phyloP scores from a whole-genome alignment of 495 filamentous ascomycete genomes.

The Elaphomyces granulatus region DNA sequence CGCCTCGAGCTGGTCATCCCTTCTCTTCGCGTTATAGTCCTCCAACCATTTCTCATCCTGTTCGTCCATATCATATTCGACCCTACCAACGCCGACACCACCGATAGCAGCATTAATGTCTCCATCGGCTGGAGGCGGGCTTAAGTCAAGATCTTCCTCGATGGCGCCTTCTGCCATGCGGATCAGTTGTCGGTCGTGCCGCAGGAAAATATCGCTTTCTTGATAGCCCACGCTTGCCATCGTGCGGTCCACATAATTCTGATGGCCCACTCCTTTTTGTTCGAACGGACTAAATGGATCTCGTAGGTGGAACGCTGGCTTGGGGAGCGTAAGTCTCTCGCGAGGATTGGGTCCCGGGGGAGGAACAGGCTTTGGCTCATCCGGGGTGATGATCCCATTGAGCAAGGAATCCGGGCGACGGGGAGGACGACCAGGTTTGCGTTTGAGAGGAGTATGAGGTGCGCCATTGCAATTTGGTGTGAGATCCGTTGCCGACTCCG shows the following conservation, averaged over 20 bases:
- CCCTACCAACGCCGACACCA: conserved; percentile 46
- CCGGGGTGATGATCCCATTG: conserved; percentile 42
- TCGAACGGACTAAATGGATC: conserved; percentile 50
- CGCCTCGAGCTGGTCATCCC: conserved; percentile 52
- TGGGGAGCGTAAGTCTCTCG: conserved; percentile 50
- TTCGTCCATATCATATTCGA: conserved; percentile 99
- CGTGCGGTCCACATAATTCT: conserved; percentile 70
- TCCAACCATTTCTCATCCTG: conserved; percentile 96
- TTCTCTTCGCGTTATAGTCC: conserved; percentile 61
- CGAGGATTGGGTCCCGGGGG: conserved; percentile 52
- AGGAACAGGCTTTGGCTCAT: conserved; percentile 42
- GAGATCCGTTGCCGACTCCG: conserved; percentile 2
- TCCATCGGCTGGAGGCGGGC: conserved; percentile 43
- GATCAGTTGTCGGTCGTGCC: conserved; percentile 62
- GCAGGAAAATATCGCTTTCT: conserved; percentile 73
- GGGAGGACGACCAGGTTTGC: conserved; percentile 47
- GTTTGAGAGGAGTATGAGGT: conserved; percentile 33
- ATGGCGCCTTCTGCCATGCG: conserved; percentile 61
- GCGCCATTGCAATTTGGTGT: conserved; percentile 6
- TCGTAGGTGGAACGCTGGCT: conserved; percentile 41
- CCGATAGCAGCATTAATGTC: conserved; percentile 38
- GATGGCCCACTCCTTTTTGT: conserved; percentile 42
- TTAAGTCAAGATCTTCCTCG: conserved; percentile 70
- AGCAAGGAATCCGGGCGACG: conserved; percentile 47
- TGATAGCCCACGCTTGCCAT: conserved; percentile 95